Evolutionary conservation across 805 yeast genomes (phyloP).

Genomic region (Isabelozyma heimii): DNA sequence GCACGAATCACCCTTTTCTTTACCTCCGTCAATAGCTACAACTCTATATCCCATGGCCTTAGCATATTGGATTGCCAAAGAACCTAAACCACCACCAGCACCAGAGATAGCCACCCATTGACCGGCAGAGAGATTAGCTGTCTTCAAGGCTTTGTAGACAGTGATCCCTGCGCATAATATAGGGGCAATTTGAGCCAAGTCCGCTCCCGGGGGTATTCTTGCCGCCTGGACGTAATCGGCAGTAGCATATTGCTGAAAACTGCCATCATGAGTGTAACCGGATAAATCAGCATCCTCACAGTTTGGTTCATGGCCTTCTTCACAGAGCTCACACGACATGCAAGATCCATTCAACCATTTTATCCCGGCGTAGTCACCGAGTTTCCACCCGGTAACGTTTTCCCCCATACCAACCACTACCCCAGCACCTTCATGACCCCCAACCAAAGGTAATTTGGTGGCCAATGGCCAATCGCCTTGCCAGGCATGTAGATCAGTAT

Average conservation of each 20-base stretch:
- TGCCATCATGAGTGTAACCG: conserved; percentile 88
- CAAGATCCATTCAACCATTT: conserved; percentile 84
- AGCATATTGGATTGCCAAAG: conserved; percentile 73
- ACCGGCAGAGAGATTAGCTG: conserved; percentile 67
- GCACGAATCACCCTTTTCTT: conserved; percentile 53
- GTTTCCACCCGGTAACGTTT: conserved; percentile 64
- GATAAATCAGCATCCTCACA: conserved; percentile 64
- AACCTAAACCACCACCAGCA: conserved; percentile 80
- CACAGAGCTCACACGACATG: conserved; percentile 73
- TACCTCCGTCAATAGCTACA: conserved; percentile 71
- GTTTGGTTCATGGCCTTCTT: conserved; percentile 62
- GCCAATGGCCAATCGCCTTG: conserved; percentile 89
- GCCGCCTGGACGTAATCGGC: conserved; percentile 90
- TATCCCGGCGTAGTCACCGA: conserved; percentile 81
- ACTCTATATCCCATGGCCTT: conserved; percentile 75
- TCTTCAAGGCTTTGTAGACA: conserved; percentile 85
- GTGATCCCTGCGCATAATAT: conserved; percentile 90
- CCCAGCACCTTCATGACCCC: conserved; percentile 92
- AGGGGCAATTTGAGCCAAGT: conserved; percentile 76
- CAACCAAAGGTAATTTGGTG: conserved; percentile 73
- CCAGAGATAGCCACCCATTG: conserved; percentile 77
- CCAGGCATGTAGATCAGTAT: conserved; percentile 93
- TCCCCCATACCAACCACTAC: conserved; percentile 75
- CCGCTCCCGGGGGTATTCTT: conserved; percentile 67
- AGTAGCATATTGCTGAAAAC: conserved; percentile 87